Evolutionary conservation across 805 yeast species (phyloP).

Genomic region (Lachancea waltii): DNA sequence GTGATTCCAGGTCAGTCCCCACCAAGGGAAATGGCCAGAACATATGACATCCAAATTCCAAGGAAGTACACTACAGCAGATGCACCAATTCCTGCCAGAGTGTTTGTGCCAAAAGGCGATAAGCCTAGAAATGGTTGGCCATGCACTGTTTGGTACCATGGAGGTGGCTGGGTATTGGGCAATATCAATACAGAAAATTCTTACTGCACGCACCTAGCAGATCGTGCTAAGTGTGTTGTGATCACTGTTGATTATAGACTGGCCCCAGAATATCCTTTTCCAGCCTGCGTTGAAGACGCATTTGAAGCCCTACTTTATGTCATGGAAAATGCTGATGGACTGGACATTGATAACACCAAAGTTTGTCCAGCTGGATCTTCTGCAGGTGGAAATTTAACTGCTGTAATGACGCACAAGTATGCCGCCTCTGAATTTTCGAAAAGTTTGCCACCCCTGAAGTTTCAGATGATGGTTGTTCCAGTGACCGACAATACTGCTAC

Average conservation of each 20-base stretch:
- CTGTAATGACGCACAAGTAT: constrained; percentile 26
- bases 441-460: constrained; percentile 32
- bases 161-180: constrained; percentile 43
- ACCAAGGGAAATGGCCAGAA: constrained; percentile 24
- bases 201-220: constrained; percentile 38
- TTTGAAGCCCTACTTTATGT: constrained; percentile 34
- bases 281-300: constrained; percentile 43
- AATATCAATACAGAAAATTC: constrained; percentile 37
- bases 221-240: constrained; percentile 34
- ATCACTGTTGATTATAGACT: constrained; percentile 44
- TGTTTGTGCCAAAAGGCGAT: constrained; percentile 35
- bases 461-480: constrained; percentile 40
- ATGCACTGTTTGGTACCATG: constrained; percentile 37
- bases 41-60: constrained; percentile 31
- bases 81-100: constrained; percentile 24
- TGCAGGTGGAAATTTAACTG: constrained; percentile 36
- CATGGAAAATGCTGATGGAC: constrained; percentile 17
- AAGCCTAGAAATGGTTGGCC: constrained; percentile 37
- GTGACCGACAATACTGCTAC: constrained; percentile 40
- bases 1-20: constrained; percentile 40
- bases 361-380: constrained; percentile 42
- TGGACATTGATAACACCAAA: constrained; percentile 30
- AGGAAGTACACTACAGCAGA: constrained; percentile 27
- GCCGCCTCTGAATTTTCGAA: constrained; percentile 24
- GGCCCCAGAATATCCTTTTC: constrained; percentile 46